Evolutionary conservation across 2,329 filamentous ascomycete species (phyloP).

Genomic region (Pseudopyricularia javanii): DNA sequence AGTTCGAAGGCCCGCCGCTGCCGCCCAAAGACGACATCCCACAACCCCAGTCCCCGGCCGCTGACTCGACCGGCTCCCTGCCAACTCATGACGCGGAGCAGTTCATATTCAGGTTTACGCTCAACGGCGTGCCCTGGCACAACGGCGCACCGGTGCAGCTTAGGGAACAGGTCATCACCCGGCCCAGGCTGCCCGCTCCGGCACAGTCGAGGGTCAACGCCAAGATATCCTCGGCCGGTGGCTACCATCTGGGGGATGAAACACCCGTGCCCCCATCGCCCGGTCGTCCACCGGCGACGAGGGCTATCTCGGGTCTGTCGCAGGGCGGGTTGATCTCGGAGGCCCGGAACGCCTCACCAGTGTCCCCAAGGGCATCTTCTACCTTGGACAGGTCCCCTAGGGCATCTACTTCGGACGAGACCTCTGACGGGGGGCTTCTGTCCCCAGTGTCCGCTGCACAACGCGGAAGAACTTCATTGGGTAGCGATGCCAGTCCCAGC

Average conservation of each 20-base stretch:
- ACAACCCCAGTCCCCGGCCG: slow-evolving; percentile 29
- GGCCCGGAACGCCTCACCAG: slow-evolving; percentile 33
- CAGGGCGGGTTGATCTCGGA: slow-evolving; percentile 34
- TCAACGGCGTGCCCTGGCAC: slow-evolving; percentile 33
- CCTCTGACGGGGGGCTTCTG: background rate
- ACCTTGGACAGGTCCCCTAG: no score
- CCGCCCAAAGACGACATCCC: slow-evolving; percentile 23
- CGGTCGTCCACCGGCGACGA: slow-evolving; percentile 28
- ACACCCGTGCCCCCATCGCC: slow-evolving; percentile 24
- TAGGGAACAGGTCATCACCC: slow-evolving; percentile 50
- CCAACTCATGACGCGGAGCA: slow-evolving; percentile 41
- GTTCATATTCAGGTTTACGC: slow-evolving; percentile 63
- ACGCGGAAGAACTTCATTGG: background rate
- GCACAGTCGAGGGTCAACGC: slow-evolving; percentile 52
- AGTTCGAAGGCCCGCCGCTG: slow-evolving; percentile 12
- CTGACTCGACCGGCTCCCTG: slow-evolving; percentile 37
- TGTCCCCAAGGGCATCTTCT: no score
- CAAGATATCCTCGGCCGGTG: slow-evolving; percentile 12
- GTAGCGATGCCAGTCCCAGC: background rate
- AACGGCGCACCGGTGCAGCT: slow-evolving; percentile 27
- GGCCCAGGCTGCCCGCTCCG: slow-evolving; percentile 56
- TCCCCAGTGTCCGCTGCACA: background rate
- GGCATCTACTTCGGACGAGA: background rate
- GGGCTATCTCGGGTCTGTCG: slow-evolving; percentile 32
- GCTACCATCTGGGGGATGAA: slow-evolving; percentile 16